phyloP scores from a whole-genome alignment of 2,329 filamentous ascomycete species.

The Diaporthe eres region DNA sequence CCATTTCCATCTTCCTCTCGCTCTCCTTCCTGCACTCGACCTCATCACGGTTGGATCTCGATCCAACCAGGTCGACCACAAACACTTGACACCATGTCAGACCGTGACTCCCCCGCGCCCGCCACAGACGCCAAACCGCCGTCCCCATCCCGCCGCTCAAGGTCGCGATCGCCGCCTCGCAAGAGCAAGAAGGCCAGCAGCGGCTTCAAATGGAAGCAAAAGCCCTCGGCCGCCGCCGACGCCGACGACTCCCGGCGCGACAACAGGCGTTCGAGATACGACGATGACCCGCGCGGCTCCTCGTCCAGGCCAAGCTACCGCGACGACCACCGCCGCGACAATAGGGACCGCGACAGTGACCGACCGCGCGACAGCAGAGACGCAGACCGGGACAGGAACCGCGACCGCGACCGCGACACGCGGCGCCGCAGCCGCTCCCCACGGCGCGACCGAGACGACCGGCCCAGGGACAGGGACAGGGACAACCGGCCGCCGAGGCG shows the following conservation, averaged over 20 bases:
- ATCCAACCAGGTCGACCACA: background rate
- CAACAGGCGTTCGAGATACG: slow-evolving; percentile 29
- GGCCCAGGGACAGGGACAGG: slow-evolving; percentile 47
- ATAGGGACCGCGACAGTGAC: slow-evolving; percentile 31
- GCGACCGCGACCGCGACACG: slow-evolving; percentile 42
- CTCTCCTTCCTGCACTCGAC: background rate
- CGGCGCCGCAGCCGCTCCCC: slow-evolving; percentile 49
- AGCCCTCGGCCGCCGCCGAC: slow-evolving; percentile 41
- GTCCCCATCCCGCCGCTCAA: slow-evolving; percentile 18
- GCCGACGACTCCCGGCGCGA: slow-evolving; percentile 42
- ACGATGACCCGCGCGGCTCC: slow-evolving; percentile 29
- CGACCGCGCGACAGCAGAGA: slow-evolving; percentile 40
- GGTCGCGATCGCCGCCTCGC: slow-evolving; percentile 33
- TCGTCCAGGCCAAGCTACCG: slow-evolving; percentile 27
- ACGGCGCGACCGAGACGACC: slow-evolving; percentile 44
- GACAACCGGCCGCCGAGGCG: slow-evolving; percentile 43
- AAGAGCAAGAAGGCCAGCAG: slow-evolving; percentile 42
- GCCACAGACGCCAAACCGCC: slow-evolving; percentile 28
- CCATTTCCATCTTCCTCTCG: background rate
- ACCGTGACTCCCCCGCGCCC: slow-evolving; percentile 7
- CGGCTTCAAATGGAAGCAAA: slow-evolving; percentile 51
- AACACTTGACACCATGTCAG: slow-evolving; percentile 3
- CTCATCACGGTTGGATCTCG: background rate
- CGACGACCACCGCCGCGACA: slow-evolving; percentile 51
- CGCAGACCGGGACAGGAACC: slow-evolving; percentile 31